Conservation (phyloP, 2,329 filamentous ascomycete species). For the Monilinia fructicola region DNA sequence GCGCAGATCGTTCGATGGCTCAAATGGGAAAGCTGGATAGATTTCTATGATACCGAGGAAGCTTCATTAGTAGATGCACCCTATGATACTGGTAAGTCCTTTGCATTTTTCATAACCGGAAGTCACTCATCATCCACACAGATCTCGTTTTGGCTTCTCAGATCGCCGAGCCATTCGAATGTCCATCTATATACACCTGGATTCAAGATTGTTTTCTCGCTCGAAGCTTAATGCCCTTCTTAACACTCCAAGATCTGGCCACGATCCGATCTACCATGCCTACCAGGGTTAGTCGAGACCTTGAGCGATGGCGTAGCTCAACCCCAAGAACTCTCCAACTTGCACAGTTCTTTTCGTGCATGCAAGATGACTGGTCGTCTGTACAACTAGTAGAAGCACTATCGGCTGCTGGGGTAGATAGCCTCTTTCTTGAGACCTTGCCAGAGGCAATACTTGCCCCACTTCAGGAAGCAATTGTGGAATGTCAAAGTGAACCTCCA, state of each 20-base stretch:
- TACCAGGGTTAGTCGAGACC: constrained; percentile 25
- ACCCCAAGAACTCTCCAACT: constrained; percentile 71
- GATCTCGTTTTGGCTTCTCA: constrained; percentile 28
- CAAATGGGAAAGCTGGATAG: constrained; percentile 65
- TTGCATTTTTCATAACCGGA: background rate
- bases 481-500: constrained; percentile 80
- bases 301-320: constrained; percentile 35
- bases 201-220: constrained; percentile 45
- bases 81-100: constrained; percentile 53
- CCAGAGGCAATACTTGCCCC: constrained; percentile 81
- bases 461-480: constrained; percentile 79
- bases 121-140: constrained; percentile 11
- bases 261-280: constrained; percentile 35
- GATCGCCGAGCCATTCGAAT: constrained; percentile 52
- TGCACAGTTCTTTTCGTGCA: constrained; percentile 62
- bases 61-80: constrained; percentile 51
- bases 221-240: constrained; percentile 44
- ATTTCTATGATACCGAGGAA: constrained; percentile 62
- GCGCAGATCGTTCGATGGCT: constrained; percentile 83
- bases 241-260: constrained; percentile 52
- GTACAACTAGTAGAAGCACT: constrained; percentile 72
- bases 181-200: constrained; percentile 60
- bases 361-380: constrained; percentile 52
- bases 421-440: constrained; percentile 71
- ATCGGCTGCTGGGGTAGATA: constrained; percentile 65